Conservation (phyloP, 768 basidiomycete genomes). For the Hydnomerulius pinastri region DNA sequence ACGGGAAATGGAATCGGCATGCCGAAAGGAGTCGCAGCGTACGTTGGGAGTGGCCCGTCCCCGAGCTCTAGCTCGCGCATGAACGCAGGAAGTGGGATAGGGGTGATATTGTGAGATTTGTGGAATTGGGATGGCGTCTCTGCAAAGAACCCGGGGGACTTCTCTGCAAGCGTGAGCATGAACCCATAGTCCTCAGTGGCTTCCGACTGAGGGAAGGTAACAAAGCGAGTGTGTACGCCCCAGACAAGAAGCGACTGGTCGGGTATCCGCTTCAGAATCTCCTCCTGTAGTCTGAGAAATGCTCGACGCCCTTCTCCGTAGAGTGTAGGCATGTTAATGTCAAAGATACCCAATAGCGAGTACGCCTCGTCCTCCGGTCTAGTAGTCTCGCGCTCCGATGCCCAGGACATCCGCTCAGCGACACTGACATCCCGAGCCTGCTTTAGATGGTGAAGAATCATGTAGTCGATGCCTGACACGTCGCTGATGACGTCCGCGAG, state of each 20-base stretch:
- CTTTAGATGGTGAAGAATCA: not conserved
- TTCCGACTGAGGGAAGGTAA: not conserved
- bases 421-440: not conserved
- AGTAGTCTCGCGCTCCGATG: conserved; percentile 17
- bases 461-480: not conserved
- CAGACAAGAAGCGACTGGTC: conserved; percentile 10
- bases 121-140: not conserved
- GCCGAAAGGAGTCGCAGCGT: not conserved
- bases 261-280: conserved; percentile 6
- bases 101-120: not conserved
- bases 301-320: conserved; percentile 20
- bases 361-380: conserved; percentile 18
- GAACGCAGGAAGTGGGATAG: no score
- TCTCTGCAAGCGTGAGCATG: not conserved
- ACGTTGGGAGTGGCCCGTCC: not conserved
- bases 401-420: conserved; percentile 12
- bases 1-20: not conserved
- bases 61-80: not conserved
- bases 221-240: not conserved
- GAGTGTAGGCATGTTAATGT: conserved; percentile 11
- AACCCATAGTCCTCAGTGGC: not conserved
- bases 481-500: not conserved
- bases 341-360: conserved; percentile 16
- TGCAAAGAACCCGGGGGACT: not conserved
- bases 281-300: conserved; percentile 13